A percentile compares a stretch with the other conserved stretches of the same genome.
These are phyloP conservation scores for Monosporascus sp. DNA, from an alignment of 2,329 filamentous ascomycete species.

Conservation along the genomic window DNA sequence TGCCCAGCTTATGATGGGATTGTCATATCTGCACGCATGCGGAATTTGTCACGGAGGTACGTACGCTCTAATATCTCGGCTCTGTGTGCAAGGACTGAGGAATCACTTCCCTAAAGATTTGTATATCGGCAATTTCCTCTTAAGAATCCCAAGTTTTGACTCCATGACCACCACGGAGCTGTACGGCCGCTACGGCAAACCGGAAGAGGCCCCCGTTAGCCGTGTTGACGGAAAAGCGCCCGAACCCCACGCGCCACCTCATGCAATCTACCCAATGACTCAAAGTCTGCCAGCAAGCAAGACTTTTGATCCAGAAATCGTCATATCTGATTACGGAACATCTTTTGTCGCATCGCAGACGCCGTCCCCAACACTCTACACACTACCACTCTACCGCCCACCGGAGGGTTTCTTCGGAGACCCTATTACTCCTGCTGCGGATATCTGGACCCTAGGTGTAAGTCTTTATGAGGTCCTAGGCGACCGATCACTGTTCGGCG, in stretches of 20 bases:
- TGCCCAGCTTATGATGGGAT: conserved; percentile 12
- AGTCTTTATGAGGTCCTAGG: conserved; percentile 18
- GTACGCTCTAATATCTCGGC: conserved; percentile 3
- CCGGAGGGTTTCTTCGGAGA: conserved; percentile 18
- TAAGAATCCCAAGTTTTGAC: conserved; percentile 4
- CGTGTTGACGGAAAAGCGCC: conserved; percentile 9
- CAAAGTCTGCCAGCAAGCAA: conserved; percentile 10
- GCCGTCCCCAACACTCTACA: conserved; percentile 8
- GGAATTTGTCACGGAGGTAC: conserved; percentile 13
- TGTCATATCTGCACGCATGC: conserved; percentile 6
- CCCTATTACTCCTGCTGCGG: conserved; percentile 15
- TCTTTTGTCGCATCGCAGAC: conserved; percentile 12
- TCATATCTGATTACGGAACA: conserved; percentile 17
- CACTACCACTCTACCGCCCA: conserved; percentile 16
- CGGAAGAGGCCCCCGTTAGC: conserved; percentile 7
- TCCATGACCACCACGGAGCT: conserved; percentile 6
- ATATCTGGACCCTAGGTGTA: conserved; percentile 18
- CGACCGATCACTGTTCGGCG: conserved; percentile 15
- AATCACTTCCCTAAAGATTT: not conserved
- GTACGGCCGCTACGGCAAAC: conserved; percentile 5
- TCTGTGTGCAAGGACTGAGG: not conserved
- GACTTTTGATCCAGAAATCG: conserved; percentile 4
- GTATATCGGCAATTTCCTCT: conserved; percentile 3
- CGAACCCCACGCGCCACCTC: conserved; percentile 13
- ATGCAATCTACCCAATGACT: conserved; percentile 13